phyloP scores from a whole-genome alignment of 106 monocot species.

The Apostasia ramifera region DNA sequence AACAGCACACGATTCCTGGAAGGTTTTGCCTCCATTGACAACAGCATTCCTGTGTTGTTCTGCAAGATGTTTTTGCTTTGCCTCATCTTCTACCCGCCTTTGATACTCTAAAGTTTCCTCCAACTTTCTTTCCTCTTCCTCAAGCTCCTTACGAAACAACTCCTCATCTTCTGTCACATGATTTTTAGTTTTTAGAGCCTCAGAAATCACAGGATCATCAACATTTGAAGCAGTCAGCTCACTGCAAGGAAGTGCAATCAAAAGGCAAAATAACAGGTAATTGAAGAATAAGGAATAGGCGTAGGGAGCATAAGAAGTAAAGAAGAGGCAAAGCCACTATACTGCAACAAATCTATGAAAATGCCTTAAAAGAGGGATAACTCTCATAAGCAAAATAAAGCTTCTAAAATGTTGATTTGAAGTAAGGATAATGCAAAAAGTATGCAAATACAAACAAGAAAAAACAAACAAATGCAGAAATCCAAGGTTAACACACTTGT shows the following conservation, averaged over 20 bases:
- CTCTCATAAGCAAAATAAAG: too few species aligned
- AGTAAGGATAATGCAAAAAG: too few species aligned
- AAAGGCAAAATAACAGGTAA: background rate
- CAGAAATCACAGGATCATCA: slow-evolving; percentile 20
- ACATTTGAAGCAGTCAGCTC: slow-evolving; percentile 23
- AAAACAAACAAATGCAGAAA: too few species aligned
- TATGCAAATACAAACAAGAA: too few species aligned
- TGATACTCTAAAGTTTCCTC: slow-evolving; percentile 86
- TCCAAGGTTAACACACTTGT: too few species aligned
- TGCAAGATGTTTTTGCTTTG: slow-evolving; percentile 67
- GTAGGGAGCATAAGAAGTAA: background rate
- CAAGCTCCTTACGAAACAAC: slow-evolving; percentile 43
- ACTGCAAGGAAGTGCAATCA: slow-evolving; percentile 12
- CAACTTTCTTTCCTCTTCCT: slow-evolving; percentile 88
- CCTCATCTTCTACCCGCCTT: slow-evolving; percentile 76
- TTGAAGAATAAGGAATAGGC: too few species aligned
- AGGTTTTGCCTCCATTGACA: slow-evolving; percentile 6
- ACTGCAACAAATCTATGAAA: background rate
- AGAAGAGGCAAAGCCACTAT: background rate
- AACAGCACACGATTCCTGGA: slow-evolving; percentile 6
- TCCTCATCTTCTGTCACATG: slow-evolving; percentile 60
- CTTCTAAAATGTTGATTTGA: too few species aligned
- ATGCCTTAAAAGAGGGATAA: too few species aligned
- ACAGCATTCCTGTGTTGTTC: slow-evolving; percentile 37
- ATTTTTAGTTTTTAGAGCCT: slow-evolving; percentile 24